Evolutionary conservation across 148 eudicot genomes (phyloP).

Genomic region (Simmondsia chinensis): DNA sequence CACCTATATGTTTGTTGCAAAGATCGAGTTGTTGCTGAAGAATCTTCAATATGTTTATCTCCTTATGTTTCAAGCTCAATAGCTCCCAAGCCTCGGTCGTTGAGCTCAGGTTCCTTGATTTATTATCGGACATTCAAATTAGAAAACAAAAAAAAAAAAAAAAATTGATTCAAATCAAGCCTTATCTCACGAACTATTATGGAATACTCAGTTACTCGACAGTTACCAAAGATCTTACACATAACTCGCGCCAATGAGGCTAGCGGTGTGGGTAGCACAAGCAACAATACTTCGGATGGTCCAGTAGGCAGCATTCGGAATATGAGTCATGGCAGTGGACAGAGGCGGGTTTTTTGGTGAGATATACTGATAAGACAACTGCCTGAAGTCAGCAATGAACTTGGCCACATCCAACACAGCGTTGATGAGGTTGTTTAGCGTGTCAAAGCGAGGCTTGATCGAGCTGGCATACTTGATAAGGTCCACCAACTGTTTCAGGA

Average conservation of each 20-base stretch:
- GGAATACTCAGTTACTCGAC: background rate
- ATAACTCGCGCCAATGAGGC: constrained; percentile 50
- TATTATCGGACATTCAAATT: background rate
- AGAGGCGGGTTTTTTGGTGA: constrained; percentile 30
- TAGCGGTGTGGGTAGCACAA: constrained; percentile 50
- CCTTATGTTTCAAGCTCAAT: constrained; percentile 61
- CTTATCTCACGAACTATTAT: background rate
- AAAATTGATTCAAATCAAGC: background rate
- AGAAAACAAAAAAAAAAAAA: background rate
- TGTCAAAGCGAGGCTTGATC: constrained; percentile 45
- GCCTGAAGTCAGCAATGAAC: constrained; percentile 62
- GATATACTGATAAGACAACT: constrained; percentile 48
- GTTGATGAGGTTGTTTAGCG: constrained; percentile 37
- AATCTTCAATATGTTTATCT: constrained; percentile 47
- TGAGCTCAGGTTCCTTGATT: constrained; percentile 40
- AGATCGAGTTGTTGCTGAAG: constrained; percentile 38
- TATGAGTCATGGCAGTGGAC: constrained; percentile 30
- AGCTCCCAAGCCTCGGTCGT: constrained; percentile 84
- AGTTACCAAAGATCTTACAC: no score
- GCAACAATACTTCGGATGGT: constrained; percentile 53
- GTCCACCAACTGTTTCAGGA: constrained; percentile 62
- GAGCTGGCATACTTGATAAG: constrained; percentile 28
- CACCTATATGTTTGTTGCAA: constrained; percentile 47
- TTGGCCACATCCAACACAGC: constrained; percentile 51
- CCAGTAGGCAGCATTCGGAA: constrained; percentile 72